Percentiles rank a stretch among this genome's conserved stretches.
phyloP scores from a whole-genome alignment of 441 rosid species.

The Populus trichocarpa region DNA sequence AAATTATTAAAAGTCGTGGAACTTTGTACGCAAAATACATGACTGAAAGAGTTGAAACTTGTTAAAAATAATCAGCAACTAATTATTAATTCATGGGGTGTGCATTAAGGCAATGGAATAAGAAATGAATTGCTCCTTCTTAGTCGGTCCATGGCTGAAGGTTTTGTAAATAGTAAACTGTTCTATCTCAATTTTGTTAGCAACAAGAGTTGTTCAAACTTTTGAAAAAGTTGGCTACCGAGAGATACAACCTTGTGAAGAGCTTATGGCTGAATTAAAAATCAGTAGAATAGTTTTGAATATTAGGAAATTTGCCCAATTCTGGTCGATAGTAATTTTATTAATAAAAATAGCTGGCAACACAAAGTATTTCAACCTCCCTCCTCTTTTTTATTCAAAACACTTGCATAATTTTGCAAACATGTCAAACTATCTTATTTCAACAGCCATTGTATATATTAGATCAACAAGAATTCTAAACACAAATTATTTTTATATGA shows the following conservation, averaged over 20 bases:
- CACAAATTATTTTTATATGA: too few relatives aligned
- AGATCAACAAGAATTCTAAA: too few relatives aligned
- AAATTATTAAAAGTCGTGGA: conserved; percentile 19
- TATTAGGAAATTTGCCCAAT: not conserved
- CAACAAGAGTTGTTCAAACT: not conserved
- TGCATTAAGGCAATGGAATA: not conserved
- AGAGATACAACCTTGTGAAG: not conserved
- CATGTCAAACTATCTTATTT: too few relatives aligned
- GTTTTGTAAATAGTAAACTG: too few relatives aligned
- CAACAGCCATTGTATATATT: too few relatives aligned
- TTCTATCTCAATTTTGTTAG: too few relatives aligned
- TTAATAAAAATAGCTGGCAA: too few relatives aligned
- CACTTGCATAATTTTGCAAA: too few relatives aligned
- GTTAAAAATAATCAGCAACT: not conserved
- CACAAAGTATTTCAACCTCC: too few relatives aligned
- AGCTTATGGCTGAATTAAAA: not conserved
- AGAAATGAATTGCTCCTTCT: not conserved
- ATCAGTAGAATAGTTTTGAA: not conserved
- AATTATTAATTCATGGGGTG: not conserved
- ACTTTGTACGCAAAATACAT: conserved; percentile 34
- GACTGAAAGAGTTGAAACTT: not conserved
- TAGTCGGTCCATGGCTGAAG: not conserved
- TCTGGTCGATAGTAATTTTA: too few relatives aligned
- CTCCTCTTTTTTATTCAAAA: too few relatives aligned
- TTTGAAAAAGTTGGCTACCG: not conserved